These are phyloP conservation scores for Nevesoporus exiguus DNA, from an alignment of 768 basidiomycete species.

Conservation along the genomic window DNA sequence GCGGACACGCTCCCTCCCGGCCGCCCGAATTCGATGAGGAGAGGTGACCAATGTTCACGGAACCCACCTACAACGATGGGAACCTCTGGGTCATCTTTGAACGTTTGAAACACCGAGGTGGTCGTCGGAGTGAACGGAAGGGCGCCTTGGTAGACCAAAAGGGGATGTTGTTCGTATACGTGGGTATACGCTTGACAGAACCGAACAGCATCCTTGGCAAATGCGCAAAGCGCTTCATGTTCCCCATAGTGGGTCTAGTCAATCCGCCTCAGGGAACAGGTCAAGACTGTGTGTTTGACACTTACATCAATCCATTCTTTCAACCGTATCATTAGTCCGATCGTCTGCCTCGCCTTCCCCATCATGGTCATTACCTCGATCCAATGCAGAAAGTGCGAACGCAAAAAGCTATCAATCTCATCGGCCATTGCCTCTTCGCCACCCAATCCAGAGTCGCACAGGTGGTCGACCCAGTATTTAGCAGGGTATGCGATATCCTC, in stretches of 20 bases:
- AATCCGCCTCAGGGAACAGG: neutral
- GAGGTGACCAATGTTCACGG: slow-evolving; percentile 30
- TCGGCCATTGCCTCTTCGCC: slow-evolving; percentile 6
- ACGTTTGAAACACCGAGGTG: slow-evolving; percentile 23
- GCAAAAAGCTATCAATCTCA: slow-evolving; percentile 21
- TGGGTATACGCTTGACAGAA: slow-evolving; percentile 31
- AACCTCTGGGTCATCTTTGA: slow-evolving; percentile 23
- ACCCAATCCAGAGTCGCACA: slow-evolving; percentile 15
- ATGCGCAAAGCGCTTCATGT: slow-evolving; percentile 17
- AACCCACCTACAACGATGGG: slow-evolving; percentile 28
- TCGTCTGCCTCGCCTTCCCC: slow-evolving; percentile 32
- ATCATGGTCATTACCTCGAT: slow-evolving; percentile 33
- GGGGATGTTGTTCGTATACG: slow-evolving; percentile 33
- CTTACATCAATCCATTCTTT: slow-evolving; percentile 29
- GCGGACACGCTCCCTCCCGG: slow-evolving; percentile 14
- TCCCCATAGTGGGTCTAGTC: slow-evolving; percentile 11
- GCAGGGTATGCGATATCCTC: slow-evolving; percentile 29
- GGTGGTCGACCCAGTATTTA: slow-evolving; percentile 29
- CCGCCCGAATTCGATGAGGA: slow-evolving; percentile 28
- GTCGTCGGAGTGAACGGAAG: slow-evolving; percentile 32
- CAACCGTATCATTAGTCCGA: slow-evolving; percentile 23
- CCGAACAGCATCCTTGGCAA: slow-evolving; percentile 28
- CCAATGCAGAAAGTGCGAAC: slow-evolving; percentile 32
- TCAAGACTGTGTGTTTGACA: neutral
- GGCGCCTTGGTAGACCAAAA: slow-evolving; percentile 31